Evolutionary conservation across 768 basidiomycete species (phyloP), one percentile per base, ranked within the genome.

Genomic region (Paxillus involutus): DNA sequence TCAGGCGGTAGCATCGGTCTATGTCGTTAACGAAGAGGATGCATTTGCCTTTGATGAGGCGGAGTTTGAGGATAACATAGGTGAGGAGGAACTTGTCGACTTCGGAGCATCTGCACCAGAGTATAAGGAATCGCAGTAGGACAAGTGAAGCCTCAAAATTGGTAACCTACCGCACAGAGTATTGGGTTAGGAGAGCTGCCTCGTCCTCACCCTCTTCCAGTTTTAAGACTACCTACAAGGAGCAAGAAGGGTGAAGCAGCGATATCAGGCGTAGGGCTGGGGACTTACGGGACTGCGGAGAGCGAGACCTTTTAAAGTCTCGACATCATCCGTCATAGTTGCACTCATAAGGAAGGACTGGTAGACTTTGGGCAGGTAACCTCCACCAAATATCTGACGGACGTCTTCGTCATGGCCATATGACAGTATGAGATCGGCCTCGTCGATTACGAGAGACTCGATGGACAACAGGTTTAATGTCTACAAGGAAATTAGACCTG

Each of bases 281-380:
- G 19, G 21, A 77, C 89, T 49, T 59, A 96, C 95, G 7, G 96
- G 94, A 71, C 86, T 91, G 24, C 94, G 80, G 16, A 99, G 75
- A 6, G 89, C 80, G 36, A 98, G 78, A 5, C 94, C 92, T 69
- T 97, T 97, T 50, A 98, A 77, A 56, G 83, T 78, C 64, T 95
- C 91, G 4, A 99, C 93, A 61, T 98, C 97, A 62, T 94, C 91
- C 11, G 94, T 94, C 86, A 98, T 88, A 0, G 96, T 99, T 5
- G 97, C 96, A 65, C 90, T 94, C 93, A 98, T 97, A 33, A 99
- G 75, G 73, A 96, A 94, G 10, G 91, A 90, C 70, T 94, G 96
- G 70, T 84, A 91, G 56, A 89, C 84, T 68, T 84, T 88, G 49
- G 88, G 93, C 30, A 89, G 80, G 69, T 81, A 87, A 41, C 78